Evolutionary conservation across 257 asterid species (phyloP).

Genomic region (Primulina tabacum): DNA sequence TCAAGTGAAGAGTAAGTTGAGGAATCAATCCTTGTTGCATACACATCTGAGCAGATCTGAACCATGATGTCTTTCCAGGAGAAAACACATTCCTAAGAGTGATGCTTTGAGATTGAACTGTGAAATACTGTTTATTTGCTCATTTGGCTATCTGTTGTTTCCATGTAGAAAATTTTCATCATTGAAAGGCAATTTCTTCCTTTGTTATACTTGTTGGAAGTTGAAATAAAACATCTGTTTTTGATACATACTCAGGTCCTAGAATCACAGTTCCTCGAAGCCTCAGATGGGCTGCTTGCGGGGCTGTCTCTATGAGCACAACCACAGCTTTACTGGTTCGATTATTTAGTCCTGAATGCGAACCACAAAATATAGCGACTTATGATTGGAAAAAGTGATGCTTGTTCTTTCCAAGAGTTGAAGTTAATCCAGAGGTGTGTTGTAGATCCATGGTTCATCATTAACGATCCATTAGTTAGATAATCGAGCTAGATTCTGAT

Average conservation of each 20-base stretch:
- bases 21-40: background rate
- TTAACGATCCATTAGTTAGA: background rate
- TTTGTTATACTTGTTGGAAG: background rate
- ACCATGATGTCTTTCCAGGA: no score
- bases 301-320: slow-evolving; percentile 60
- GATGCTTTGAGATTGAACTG: background rate
- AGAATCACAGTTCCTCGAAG: slow-evolving; percentile 73
- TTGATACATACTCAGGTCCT: slow-evolving; percentile 58
- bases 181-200: background rate
- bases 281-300: slow-evolving; percentile 83
- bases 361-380: slow-evolving; percentile 59
- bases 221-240: slow-evolving; percentile 4
- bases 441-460: background rate
- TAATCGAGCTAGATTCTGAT: background rate
- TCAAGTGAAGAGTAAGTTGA: background rate
- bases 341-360: slow-evolving; percentile 57
- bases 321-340: slow-evolving; percentile 53
- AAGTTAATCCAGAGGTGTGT: background rate
- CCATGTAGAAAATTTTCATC: slow-evolving; percentile 3
- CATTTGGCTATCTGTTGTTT: background rate
- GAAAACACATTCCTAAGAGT: background rate
- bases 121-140: no score
- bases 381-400: slow-evolving; percentile 34
- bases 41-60: background rate
- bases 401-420: background rate